Conservation (phyloP, 495 filamentous ascomycete genomes). For the Talaromyces thailandensis region DNA sequence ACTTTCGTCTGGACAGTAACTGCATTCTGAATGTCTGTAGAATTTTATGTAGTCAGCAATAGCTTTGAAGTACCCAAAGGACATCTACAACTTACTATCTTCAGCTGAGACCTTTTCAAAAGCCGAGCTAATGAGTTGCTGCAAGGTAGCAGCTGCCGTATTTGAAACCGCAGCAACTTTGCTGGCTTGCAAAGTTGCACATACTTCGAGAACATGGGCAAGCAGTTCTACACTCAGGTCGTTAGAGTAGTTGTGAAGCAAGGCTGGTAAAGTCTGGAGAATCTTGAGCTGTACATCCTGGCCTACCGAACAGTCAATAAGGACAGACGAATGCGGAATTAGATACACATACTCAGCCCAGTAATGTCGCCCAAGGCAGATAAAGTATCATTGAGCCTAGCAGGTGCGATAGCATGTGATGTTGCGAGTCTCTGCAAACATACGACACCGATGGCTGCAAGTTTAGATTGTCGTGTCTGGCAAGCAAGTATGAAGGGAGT, state of each 20-base stretch:
- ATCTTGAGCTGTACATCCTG: conserved; percentile 95
- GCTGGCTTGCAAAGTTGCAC: conserved; percentile 78
- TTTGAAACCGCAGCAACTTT: conserved; percentile 90
- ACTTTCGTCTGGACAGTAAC: conserved; percentile 29
- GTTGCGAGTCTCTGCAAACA: conserved; percentile 86
- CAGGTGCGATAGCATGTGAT: conserved; percentile 62
- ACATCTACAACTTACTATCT: conserved; percentile 58
- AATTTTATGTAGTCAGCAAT: not conserved
- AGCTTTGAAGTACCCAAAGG: too few species aligned
- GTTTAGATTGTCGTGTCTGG: conserved; percentile 76
- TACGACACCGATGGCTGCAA: conserved; percentile 74
- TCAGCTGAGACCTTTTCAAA: conserved; percentile 85
- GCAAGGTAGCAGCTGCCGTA: conserved; percentile 87
- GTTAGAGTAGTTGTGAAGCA: conserved; percentile 83
- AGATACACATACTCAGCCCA: conserved; percentile 38
- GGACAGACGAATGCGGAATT: not conserved
- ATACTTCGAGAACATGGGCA: conserved; percentile 75
- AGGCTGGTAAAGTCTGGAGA: conserved; percentile 81
- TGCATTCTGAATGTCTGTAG: conserved; percentile 44
- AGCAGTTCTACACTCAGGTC: conserved; percentile 75
- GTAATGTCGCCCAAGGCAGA: conserved; percentile 80
- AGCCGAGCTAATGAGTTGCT: conserved; percentile 83
- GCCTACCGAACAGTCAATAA: conserved; percentile 40
- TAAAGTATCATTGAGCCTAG: conserved; percentile 70
- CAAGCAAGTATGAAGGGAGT: conserved; percentile 92